Conservation (phyloP, 352 stramenopile species). For the Phytophthora fragariaefolia region DNA sequence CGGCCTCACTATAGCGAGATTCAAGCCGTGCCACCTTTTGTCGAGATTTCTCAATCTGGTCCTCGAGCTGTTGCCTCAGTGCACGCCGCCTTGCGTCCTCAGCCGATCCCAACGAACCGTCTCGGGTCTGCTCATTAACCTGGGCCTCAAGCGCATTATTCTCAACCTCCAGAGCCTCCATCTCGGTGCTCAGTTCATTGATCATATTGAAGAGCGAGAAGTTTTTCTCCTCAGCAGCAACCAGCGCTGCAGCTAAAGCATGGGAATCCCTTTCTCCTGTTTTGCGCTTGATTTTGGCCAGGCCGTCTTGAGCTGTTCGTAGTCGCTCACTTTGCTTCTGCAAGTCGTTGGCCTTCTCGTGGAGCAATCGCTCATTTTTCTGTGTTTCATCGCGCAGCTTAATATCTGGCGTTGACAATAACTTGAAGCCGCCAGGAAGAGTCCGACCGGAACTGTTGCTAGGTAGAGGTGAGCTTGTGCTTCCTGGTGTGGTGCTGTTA, state of each 20-base stretch:
- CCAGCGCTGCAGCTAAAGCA: constrained; percentile 84
- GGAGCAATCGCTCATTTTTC: constrained; percentile 78
- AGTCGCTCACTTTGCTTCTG: constrained; percentile 75
- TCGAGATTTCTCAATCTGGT: constrained; percentile 87
- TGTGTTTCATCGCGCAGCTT: constrained; percentile 80
- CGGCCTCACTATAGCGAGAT: constrained; percentile 60
- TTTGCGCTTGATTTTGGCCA: constrained; percentile 90
- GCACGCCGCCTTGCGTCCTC: constrained; percentile 62
- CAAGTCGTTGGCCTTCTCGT: constrained; percentile 80
- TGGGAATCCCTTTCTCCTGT: constrained; percentile 86
- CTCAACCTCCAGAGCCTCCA: constrained; percentile 88
- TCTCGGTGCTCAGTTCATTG: constrained; percentile 93
- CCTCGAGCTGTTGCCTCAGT: constrained; percentile 78
- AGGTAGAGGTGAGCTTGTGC: constrained; percentile 11
- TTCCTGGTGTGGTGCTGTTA: constrained; percentile 28
- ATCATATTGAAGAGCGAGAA: constrained; percentile 96
- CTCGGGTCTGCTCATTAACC: constrained; percentile 47
- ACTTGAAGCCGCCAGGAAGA: constrained; percentile 50
- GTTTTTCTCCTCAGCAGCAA: constrained; percentile 94
- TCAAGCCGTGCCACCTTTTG: constrained; percentile 79
- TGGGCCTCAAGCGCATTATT: constrained; percentile 77
- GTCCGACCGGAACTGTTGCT: constrained; percentile 25
- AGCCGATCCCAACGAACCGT: constrained; percentile 55
- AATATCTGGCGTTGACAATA: constrained; percentile 69
- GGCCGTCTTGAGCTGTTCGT: constrained; percentile 76